Conservation (phyloP, 1,284 basidiomycete species). For the Kwoniella shivajii region DNA sequence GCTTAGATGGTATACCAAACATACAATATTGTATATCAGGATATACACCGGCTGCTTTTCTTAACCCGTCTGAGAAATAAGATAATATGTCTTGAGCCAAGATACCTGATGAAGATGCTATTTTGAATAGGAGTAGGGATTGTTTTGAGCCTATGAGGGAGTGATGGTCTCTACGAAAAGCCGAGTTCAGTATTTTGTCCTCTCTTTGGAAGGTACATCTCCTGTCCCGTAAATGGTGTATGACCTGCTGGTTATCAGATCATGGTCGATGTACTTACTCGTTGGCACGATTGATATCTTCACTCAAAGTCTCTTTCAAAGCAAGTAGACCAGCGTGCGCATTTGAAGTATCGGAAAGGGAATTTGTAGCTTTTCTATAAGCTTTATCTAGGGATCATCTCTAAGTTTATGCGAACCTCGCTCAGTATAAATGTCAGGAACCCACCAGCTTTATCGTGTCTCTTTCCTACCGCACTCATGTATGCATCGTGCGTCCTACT, state of each 20-base stretch:
- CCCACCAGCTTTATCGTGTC: conserved; percentile 32
- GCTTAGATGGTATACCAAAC: background rate
- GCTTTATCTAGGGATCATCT: conserved; percentile 24
- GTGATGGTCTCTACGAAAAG: conserved; percentile 10
- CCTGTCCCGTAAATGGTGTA: no score
- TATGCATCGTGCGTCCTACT: conserved; percentile 34
- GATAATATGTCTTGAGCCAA: conserved; percentile 8
- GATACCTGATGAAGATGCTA: conserved; percentile 13
- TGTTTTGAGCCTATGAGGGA: conserved; percentile 15
- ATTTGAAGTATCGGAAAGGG: conserved; percentile 23
- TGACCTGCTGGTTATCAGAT: background rate
- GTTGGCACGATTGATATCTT: conserved; percentile 27
- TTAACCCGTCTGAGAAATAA: conserved; percentile 18
- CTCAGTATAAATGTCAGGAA: background rate
- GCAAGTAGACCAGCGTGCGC: conserved; percentile 27
- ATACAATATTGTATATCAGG: conserved; percentile 25
- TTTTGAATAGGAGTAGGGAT: conserved; percentile 11
- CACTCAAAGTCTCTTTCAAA: conserved; percentile 27
- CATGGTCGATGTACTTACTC: conserved; percentile 12
- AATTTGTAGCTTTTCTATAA: conserved; percentile 34
- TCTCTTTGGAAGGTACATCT: no score
- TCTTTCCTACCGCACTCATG: conserved; percentile 24
- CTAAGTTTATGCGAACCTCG: background rate
- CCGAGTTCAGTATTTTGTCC: no score
- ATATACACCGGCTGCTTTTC: conserved; percentile 10